Conservation (phyloP, 2,329 filamentous ascomycete genomes). For the Ambrosiella beaveri region DNA sequence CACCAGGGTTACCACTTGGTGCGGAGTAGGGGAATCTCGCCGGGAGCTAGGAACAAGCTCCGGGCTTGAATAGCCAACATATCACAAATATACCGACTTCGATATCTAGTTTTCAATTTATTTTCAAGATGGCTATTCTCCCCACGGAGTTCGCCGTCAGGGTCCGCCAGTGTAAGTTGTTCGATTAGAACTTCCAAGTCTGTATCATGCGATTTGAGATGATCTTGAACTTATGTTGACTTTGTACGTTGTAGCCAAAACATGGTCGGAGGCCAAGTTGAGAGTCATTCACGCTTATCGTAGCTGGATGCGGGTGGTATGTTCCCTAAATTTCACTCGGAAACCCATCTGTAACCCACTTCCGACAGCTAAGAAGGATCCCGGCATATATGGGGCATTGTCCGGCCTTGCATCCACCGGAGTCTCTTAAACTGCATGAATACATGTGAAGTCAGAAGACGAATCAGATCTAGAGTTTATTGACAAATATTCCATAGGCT, state of each 20-base stretch:
- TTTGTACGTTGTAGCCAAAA: constrained; percentile 44
- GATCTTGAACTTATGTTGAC: constrained; percentile 21
- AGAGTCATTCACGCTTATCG: constrained; percentile 81
- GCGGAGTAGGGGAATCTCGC: background rate
- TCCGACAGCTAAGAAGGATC: background rate
- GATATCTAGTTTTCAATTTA: background rate
- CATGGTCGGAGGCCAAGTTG: constrained; percentile 73
- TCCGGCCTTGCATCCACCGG: too few species aligned
- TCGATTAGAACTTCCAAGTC: background rate
- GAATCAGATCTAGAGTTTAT: too few species aligned
- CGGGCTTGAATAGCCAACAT: background rate
- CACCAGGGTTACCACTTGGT: background rate
- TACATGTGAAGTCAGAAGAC: too few species aligned
- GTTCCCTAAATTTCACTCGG: constrained; percentile 23
- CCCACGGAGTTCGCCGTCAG: constrained; percentile 78
- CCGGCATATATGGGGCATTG: too few species aligned
- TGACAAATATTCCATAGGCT: constrained; percentile 39
- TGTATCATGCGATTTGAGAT: background rate
- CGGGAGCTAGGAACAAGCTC: background rate
- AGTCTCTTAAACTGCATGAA: too few species aligned
- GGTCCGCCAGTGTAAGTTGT: constrained; percentile 55
- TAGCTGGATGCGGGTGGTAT: constrained; percentile 89
- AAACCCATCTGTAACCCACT: background rate
- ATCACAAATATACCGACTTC: background rate
- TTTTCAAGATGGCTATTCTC: constrained; percentile 56